Percentiles rank a stretch among this genome's conserved stretches.
Conservation (phyloP, 306 rosid species). For the Lathyrus sativus region DNA sequence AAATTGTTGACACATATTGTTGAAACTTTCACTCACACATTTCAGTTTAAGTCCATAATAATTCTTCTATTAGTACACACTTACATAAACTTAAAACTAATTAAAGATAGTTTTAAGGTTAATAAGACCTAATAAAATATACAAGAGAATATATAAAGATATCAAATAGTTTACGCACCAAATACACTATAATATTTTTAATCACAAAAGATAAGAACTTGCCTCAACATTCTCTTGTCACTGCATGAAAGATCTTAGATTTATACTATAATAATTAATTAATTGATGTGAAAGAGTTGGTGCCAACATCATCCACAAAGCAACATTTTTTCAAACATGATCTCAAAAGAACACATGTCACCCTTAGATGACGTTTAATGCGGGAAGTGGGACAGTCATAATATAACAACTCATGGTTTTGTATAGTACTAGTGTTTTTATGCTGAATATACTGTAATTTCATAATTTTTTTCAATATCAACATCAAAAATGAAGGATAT, state of each 20-base stretch:
- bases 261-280: background rate
- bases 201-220: background rate
- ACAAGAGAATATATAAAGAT: background rate
- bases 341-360: constrained; percentile 42
- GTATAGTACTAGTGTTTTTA: too few relatives aligned
- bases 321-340: constrained; percentile 36
- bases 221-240: constrained; percentile 11
- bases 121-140: background rate
- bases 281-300: background rate
- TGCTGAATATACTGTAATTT: too few relatives aligned
- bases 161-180: background rate
- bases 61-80: too few relatives aligned
- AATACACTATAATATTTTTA: background rate
- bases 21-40: background rate
- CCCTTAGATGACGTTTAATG: constrained; percentile 39
- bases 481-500: too few relatives aligned
- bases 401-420: background rate
- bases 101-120: too few relatives aligned
- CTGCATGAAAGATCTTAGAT: constrained; percentile 31
- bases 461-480: too few relatives aligned
- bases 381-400: constrained; percentile 27
- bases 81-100: too few relatives aligned
- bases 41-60: too few relatives aligned
- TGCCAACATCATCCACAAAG: constrained; percentile 14
- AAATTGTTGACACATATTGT: too few relatives aligned